phyloP scores from a whole-genome alignment of 352 stramenopile species.

The Globisporangium orthogonon region DNA sequence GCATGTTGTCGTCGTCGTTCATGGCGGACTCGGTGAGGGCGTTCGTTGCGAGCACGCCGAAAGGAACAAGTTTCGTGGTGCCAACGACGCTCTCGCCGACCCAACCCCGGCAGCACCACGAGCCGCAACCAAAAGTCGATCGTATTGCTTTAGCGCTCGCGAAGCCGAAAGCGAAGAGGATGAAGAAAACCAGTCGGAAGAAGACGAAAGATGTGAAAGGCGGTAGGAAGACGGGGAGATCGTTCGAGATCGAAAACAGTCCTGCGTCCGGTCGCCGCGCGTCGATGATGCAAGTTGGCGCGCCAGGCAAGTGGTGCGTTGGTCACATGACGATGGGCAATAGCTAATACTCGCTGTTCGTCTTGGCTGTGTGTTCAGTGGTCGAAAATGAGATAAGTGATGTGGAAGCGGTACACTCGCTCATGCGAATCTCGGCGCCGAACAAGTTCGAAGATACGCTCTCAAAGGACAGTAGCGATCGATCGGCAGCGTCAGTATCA shows the following conservation, averaged over 20 bases:
- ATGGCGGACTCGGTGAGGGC: neutral
- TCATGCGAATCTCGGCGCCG: slow-evolving; percentile 7
- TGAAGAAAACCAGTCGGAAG: neutral
- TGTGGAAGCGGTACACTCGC: neutral
- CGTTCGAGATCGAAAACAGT: neutral
- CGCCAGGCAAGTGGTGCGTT: neutral
- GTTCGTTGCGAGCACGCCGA: neutral
- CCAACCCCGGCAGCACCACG: neutral
- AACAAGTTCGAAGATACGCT: slow-evolving; percentile 4
- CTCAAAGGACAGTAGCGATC: neutral
- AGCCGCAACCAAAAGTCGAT: neutral
- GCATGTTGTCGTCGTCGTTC: neutral
- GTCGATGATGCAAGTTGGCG: neutral
- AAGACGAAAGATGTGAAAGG: neutral
- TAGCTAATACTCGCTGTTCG: neutral
- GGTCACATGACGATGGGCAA: no score
- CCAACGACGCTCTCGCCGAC: neutral
- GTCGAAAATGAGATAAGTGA: neutral
- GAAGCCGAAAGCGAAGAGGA: neutral
- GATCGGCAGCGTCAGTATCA: neutral
- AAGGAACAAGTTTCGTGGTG: neutral
- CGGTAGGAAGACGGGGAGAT: neutral
- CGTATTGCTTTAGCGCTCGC: neutral
- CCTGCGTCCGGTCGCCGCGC: no score
- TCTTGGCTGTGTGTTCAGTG: neutral